Evolutionary conservation across 1,284 basidiomycete species (phyloP), one percentile per base, ranked within the genome.

Genomic region (Singerocomus rubriflavus): DNA sequence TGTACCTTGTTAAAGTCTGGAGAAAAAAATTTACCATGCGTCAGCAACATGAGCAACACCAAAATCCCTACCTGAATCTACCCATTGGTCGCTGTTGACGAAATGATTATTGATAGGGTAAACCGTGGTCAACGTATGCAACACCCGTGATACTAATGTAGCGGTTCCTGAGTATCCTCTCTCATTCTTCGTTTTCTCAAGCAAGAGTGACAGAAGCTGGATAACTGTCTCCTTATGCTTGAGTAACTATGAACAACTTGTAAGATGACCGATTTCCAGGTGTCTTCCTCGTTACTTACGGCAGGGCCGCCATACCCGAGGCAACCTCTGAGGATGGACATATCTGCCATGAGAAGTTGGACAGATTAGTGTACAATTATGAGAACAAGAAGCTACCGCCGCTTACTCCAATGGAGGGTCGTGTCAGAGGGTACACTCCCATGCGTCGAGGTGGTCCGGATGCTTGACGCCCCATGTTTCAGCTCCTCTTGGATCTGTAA

Each of bases 391-490:
- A 55, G 25, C 29, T 59, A 21, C 21, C 4, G 72, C 21, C 4
- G 72, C 89, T 67, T 62, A 91, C 89, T 94, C 93, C 95, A 98
- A 68, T 98, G 94, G 46, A 99, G 74, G 1, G 92, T 88, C 2
- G 93, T 94, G 63, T 99, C 96, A 6, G 91, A 91, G 5, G 92
- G 84, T 2, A 91, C 78, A 0, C 92, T 88, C 16, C 83, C 79
- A 56, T 88, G 82, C 6, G 84, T 84, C 0, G 93, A 94, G 2
- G 94, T 98, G 8, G 93, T 98, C 29, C 93, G 78, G 32, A 87
- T 78, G 52, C 90, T 91, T n/a, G 93, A 95, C 0, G 97, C 95
- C 1, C 97, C 97, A 55, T 93, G 84, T 56, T 84, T 88, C 42
- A 99, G 71, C 67, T 99, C 96, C 44, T 85, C 80, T 53, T 86